Conservation (phyloP, 306 rosid genomes). For the Corylus heterophylla region DNA sequence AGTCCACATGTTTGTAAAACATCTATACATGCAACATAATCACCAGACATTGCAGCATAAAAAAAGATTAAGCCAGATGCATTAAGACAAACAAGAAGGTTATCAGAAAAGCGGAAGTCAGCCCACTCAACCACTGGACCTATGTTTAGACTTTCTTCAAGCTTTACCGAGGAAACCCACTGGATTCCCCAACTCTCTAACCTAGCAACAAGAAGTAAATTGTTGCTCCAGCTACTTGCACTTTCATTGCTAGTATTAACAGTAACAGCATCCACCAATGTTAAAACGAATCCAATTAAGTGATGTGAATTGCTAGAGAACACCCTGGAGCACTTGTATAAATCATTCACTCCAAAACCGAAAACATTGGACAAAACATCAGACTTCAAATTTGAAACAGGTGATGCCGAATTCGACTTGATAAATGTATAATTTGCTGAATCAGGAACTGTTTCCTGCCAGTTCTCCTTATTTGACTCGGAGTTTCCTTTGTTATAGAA, state of each 20-base stretch:
- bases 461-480: conserved; percentile 34
- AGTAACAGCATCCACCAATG: conserved; percentile 37
- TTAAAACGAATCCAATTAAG: conserved; percentile 68
- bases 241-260: conserved; percentile 42
- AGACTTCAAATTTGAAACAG: conserved; percentile 32
- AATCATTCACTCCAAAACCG: conserved; percentile 57
- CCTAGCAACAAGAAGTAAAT: conserved; percentile 73
- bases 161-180: conserved; percentile 77
- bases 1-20: conserved; percentile 56
- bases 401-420: conserved; percentile 30
- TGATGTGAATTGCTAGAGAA: conserved; percentile 76
- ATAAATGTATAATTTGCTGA: conserved; percentile 33
- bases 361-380: conserved; percentile 54
- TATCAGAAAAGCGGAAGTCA: conserved; percentile 75
- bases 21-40: conserved; percentile 64
- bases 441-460: conserved; percentile 41
- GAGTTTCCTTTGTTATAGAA: conserved; percentile 35
- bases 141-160: conserved; percentile 53
- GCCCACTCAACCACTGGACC: conserved; percentile 56
- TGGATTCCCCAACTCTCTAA: conserved; percentile 59
- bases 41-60: conserved; percentile 68
- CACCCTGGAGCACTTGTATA: conserved; percentile 63
- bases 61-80: conserved; percentile 69
- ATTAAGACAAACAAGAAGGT: conserved; percentile 74
- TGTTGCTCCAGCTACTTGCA: conserved; percentile 36